A percentile compares a stretch with the other conserved stretches of the same genome.
Conservation (phyloP, 2,329 filamentous ascomycete genomes). For the Ophidiomyces ophidiicola region DNA sequence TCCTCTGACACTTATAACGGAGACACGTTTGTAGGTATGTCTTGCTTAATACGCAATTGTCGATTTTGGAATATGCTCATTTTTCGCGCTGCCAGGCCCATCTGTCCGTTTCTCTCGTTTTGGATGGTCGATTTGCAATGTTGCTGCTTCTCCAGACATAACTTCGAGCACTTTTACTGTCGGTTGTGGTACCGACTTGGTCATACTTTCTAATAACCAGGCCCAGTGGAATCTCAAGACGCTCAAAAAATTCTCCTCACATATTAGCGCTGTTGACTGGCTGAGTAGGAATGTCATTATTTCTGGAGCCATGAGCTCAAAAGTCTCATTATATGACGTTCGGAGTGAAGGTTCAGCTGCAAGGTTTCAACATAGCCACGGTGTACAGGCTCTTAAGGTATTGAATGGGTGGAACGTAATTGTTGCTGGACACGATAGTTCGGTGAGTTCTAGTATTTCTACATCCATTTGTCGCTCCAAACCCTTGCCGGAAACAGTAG, state of each 20-base stretch:
- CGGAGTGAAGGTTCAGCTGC: conserved; percentile 24
- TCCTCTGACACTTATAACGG: neutral
- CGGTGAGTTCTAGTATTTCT: conserved; percentile 4
- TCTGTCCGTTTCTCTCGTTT: conserved; percentile 17
- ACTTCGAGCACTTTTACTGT: conserved; percentile 26
- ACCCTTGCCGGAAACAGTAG: no score
- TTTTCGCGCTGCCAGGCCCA: neutral
- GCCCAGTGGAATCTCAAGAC: conserved; percentile 23
- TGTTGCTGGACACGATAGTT: conserved; percentile 17
- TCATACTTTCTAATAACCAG: conserved; percentile 23
- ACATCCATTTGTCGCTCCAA: no score
- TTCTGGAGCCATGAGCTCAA: conserved; percentile 26
- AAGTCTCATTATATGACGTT: conserved; percentile 27
- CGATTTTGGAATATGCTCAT: neutral
- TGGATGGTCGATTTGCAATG: conserved; percentile 27
- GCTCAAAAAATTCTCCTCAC: conserved; percentile 15
- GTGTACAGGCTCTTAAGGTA: conserved; percentile 26
- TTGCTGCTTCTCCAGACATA: conserved; percentile 24
- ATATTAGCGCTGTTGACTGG: conserved; percentile 29
- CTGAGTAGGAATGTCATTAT: conserved; percentile 27
- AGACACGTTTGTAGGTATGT: conserved; percentile 4
- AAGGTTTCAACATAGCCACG: conserved; percentile 26
- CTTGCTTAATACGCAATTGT: neutral
- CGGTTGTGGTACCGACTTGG: conserved; percentile 28
- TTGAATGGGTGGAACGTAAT: conserved; percentile 28